Base-by-base conservation (phyloP, 805 yeast species). In the Yamadazyma akitaensis region DNA sequence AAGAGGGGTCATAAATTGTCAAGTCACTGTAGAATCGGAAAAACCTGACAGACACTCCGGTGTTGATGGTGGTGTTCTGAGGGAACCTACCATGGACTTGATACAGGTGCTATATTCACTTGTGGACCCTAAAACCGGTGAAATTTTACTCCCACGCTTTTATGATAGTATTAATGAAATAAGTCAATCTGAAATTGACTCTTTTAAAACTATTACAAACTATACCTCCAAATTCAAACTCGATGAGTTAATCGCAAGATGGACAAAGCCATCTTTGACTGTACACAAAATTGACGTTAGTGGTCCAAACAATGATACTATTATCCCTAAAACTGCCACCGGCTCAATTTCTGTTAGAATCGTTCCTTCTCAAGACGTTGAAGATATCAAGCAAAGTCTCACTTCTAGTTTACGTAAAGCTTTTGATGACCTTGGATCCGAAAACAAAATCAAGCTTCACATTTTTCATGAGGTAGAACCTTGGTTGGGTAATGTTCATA, bases 1-100 rank as follows among this genome's bases (percentile, higher is more conserved):
- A 47, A 76, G 99, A 60, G 99, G 99, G 42, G 92, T 91, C 1
- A 74, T 94, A 19, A 86, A 90, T 64, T 85, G 88, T 1, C 73
- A 82, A n/a, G 77, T 94, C 2, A 80, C 80, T 31, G 74, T 94
- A 10, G 70, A 72, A 47, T 81, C 90, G 43, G 91, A 84, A 53
- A 76, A 76, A 49, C 96, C 95, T 1, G 97, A 94, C 63, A 72
- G 96, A 48, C 99, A 94, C 61, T 88, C 97, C 0, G 99, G 99
- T 51, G 94, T 94, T 9, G 95, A 90, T 66, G 99, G 99, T 43
- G 98, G 98, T 49, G 83, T 85, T 8, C 79, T 81, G 50, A 76
- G 85, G 47, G 99, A 92, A 57, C 97, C 99, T 2, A 83, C 95
- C 0, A 80, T 88, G 68, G 98, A 92, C 60, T 65, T 92, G 63